Conservation (phyloP, 768 basidiomycete genomes). For the Suillus sp. region DNA sequence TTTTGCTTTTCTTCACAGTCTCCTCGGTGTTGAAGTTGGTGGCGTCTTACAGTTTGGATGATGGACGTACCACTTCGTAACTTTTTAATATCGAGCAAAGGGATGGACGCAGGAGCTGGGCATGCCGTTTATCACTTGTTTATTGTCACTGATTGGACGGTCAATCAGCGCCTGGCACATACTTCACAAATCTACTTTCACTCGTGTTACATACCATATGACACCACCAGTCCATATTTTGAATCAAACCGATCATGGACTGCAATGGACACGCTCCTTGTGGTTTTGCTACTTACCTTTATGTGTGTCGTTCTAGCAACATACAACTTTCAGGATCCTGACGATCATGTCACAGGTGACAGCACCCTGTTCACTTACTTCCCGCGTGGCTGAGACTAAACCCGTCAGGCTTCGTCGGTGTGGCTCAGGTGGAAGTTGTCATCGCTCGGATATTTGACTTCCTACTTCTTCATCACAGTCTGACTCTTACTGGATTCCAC, state of each 20-base stretch:
- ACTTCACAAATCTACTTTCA: slow-evolving; percentile 12
- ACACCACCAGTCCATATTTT: background rate
- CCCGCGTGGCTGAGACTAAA: background rate
- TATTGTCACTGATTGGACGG: slow-evolving; percentile 51
- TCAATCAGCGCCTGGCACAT: slow-evolving; percentile 74
- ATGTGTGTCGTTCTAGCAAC: background rate
- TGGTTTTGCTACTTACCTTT: background rate
- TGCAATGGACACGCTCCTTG: background rate
- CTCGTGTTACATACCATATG: background rate
- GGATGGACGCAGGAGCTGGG: slow-evolving; percentile 56
- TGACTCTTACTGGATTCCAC: background rate
- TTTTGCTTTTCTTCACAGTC: slow-evolving; percentile 38
- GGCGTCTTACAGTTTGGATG: slow-evolving; percentile 27
- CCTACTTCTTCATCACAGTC: slow-evolving; percentile 8
- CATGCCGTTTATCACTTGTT: slow-evolving; percentile 59
- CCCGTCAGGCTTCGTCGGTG: slow-evolving; percentile 1
- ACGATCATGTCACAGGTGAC: slow-evolving; percentile 3
- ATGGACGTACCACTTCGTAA: slow-evolving; percentile 26
- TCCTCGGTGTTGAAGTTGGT: slow-evolving; percentile 41
- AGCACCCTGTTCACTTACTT: background rate
- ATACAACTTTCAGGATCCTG: background rate
- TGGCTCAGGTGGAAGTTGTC: background rate
- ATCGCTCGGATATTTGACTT: slow-evolving; percentile 1
- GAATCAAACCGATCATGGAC: background rate
- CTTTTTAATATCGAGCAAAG: slow-evolving; percentile 51